phyloP scores from a whole-genome alignment of 495 filamentous ascomycete genomes.

The Penicillium angulare region DNA sequence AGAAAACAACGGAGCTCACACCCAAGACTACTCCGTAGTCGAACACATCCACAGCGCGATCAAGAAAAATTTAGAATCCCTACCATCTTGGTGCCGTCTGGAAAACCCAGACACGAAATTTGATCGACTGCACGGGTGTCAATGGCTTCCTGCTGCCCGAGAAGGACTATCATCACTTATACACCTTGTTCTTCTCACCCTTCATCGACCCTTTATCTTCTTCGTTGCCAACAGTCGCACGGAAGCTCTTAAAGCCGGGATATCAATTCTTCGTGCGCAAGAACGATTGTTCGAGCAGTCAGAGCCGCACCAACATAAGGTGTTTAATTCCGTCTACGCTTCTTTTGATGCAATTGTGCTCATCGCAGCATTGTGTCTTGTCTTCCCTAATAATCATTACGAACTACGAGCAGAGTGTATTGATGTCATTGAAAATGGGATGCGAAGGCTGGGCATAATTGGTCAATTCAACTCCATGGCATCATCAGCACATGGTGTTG shows the following conservation, averaged over 20 bases:
- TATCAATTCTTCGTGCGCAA: constrained; percentile 56
- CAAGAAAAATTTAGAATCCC: constrained; percentile 41
- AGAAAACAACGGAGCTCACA: constrained; percentile 51
- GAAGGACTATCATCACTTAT: constrained; percentile 45
- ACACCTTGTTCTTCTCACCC: constrained; percentile 55
- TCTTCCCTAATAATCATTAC: constrained; percentile 48
- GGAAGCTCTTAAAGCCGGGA: constrained; percentile 52
- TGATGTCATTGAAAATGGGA: constrained; percentile 52
- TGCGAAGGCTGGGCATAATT: constrained; percentile 53
- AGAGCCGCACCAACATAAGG: constrained; percentile 52
- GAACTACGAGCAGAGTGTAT: constrained; percentile 41
- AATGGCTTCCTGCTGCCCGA: constrained; percentile 51
- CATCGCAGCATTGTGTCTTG: constrained; percentile 56
- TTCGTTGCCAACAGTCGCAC: constrained; percentile 48
- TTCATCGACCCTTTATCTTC: constrained; percentile 64
- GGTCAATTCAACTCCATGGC: constrained; percentile 48
- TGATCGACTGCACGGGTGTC: constrained; percentile 45
- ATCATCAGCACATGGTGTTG: constrained; percentile 50
- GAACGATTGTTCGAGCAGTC: constrained; percentile 47
- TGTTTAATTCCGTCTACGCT: constrained; percentile 54
- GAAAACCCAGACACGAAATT: constrained; percentile 56
- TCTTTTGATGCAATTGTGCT: constrained; percentile 64
- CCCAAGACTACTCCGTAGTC: constrained; percentile 51
- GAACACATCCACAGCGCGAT: constrained; percentile 53
- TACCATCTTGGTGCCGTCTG: constrained; percentile 51